These are phyloP conservation scores for Teratosphaeria zuluensis DNA, from an alignment of 2,329 filamentous ascomycete species.

Conservation along the genomic window DNA sequence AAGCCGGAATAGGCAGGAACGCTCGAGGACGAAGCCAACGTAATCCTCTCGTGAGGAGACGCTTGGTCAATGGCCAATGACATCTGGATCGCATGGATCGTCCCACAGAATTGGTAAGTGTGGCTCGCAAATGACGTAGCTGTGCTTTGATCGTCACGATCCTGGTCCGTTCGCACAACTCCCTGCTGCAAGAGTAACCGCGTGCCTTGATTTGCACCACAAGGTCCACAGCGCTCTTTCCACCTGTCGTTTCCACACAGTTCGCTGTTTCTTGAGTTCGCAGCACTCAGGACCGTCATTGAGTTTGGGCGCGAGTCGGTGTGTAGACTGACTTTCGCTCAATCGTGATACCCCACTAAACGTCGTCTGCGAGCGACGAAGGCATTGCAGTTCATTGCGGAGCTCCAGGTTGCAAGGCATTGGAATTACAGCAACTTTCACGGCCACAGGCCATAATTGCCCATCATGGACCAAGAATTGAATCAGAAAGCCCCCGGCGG, in stretches of 20 bases:
- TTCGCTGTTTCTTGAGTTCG: not conserved
- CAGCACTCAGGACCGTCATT: not conserved
- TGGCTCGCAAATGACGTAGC: not conserved
- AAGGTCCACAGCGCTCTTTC: not conserved
- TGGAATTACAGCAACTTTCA: conserved; percentile 1
- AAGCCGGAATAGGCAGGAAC: not conserved
- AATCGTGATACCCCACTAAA: not conserved
- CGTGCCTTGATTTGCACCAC: not conserved
- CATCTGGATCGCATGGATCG: not conserved
- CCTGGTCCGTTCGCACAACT: not conserved
- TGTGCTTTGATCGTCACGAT: not conserved
- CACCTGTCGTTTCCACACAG: not conserved
- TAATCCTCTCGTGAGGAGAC: not conserved
- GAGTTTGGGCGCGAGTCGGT: not conserved
- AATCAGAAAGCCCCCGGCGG: conserved; percentile 40
- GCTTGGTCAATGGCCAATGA: not conserved
- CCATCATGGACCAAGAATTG: conserved; percentile 31
- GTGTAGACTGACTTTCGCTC: not conserved
- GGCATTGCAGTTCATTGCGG: not conserved
- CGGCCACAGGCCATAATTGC: conserved; percentile 7
- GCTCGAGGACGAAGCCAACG: not conserved
- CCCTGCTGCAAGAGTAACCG: not conserved
- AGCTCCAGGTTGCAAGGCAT: not conserved
- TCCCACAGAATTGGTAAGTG: not conserved
- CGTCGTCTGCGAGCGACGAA: not conserved